phyloP scores from a whole-genome alignment of 2,329 filamentous ascomycete species.

The Diplodia corticola region DNA sequence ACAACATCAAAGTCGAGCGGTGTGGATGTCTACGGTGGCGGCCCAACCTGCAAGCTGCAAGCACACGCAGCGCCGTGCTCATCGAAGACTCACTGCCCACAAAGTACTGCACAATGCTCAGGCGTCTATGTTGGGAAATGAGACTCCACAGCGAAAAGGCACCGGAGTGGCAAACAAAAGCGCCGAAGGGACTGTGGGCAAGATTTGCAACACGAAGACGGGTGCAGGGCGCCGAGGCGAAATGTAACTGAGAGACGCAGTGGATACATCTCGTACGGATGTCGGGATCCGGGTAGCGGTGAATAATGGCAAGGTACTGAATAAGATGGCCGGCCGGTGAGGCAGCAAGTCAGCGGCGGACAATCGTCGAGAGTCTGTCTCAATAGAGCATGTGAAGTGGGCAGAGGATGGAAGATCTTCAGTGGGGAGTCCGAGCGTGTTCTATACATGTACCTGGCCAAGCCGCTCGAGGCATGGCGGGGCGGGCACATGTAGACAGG shows the following conservation, averaged over 20 bases:
- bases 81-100: not conserved
- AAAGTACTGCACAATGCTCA: not conserved
- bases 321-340: not conserved
- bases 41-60: not conserved
- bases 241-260: not conserved
- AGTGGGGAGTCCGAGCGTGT: not conserved
- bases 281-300: not conserved
- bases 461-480: not conserved
- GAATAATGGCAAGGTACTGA: not conserved
- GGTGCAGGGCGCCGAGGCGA: not conserved
- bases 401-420: constrained; percentile 6
- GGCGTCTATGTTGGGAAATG: not conserved
- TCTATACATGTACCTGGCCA: constrained; percentile 12
- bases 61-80: not conserved
- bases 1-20: not conserved
- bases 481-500: not conserved
- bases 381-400: not conserved
- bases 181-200: not conserved
- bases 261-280: constrained; percentile 16
- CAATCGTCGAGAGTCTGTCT: not conserved
- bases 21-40: not conserved
- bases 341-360: not conserved
- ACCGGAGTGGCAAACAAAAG: not conserved
- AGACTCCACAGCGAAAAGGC: not conserved
- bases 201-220: not conserved